Evolutionary conservation across 2,329 filamentous ascomycete genomes (phyloP).

Genomic region (Rugonectria rugulosa): DNA sequence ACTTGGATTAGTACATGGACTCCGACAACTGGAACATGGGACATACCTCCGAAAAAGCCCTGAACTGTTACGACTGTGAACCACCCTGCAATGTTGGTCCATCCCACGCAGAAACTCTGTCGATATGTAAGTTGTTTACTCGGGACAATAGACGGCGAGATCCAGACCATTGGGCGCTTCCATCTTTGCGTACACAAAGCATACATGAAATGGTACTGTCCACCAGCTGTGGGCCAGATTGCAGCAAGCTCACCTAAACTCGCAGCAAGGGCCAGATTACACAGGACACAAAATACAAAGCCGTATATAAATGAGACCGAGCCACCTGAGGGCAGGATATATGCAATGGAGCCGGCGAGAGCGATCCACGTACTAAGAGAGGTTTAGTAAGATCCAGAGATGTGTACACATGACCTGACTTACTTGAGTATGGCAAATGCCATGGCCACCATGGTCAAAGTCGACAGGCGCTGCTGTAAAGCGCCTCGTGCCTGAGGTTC

Average conservation of each 20-base stretch:
- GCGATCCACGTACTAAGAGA: conserved; percentile 41
- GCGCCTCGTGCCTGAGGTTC: too few species aligned
- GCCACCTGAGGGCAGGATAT: conserved; percentile 51
- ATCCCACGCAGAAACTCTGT: conserved; percentile 53
- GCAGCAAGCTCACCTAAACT: conserved; percentile 53
- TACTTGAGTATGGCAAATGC: conserved; percentile 53
- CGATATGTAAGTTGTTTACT: neutral
- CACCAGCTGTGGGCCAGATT: conserved; percentile 56
- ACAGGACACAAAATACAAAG: conserved; percentile 55
- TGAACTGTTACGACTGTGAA: conserved; percentile 53
- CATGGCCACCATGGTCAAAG: conserved; percentile 52
- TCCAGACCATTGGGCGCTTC: conserved; percentile 46
- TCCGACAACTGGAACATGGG: accelerated
- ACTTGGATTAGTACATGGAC: accelerated
- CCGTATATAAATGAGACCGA: conserved; percentile 53
- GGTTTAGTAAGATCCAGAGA: conserved; percentile 1
- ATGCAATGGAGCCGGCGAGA: conserved; percentile 51
- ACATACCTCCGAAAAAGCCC: conserved; percentile 51
- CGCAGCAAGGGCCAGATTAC: conserved; percentile 51
- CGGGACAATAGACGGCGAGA: accelerated
- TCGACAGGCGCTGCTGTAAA: conserved; percentile 46
- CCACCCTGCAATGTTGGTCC: conserved; percentile 57
- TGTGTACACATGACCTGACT: neutral
- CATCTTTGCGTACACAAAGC: conserved; percentile 49
- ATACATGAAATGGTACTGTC: conserved; percentile 55